Evolutionary conservation across 345 rosid genomes (phyloP).

Genomic region (Geranium rotundifolium): DNA sequence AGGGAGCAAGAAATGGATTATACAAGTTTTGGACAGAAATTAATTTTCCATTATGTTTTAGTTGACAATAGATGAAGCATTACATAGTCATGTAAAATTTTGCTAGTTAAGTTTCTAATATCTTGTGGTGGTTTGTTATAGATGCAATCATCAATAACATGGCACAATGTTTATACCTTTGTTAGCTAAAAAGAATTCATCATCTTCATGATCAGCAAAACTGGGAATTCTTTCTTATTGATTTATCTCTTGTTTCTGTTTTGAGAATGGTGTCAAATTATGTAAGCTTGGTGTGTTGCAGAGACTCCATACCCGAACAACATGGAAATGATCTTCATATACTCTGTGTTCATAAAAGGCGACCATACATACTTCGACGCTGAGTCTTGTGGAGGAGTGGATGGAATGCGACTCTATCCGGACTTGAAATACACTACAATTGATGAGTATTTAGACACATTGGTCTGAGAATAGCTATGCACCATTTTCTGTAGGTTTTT

Average conservation of each 20-base stretch:
- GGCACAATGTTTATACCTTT: too few species aligned
- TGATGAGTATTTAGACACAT: slow-evolving; percentile 28
- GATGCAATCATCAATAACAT: too few species aligned
- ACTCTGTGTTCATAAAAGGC: slow-evolving; percentile 43
- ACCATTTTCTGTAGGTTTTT: neutral
- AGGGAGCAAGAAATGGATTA: too few species aligned
- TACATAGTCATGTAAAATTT: too few species aligned
- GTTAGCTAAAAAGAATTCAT: too few species aligned
- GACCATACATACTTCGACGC: slow-evolving; percentile 46
- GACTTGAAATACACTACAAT: slow-evolving; percentile 36
- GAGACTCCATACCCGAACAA: slow-evolving; percentile 43
- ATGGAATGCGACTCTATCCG: slow-evolving; percentile 41
- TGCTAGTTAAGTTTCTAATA: too few species aligned
- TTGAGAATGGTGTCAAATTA: neutral
- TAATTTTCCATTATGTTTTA: neutral
- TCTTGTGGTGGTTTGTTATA: too few species aligned
- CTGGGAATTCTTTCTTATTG: too few species aligned
- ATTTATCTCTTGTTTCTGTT: too few species aligned
- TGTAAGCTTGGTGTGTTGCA: slow-evolving; percentile 22
- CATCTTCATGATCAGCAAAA: too few species aligned
- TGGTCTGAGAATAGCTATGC: slow-evolving; percentile 6
- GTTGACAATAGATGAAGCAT: too few species aligned
- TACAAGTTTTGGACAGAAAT: too few species aligned
- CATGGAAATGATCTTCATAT: slow-evolving; percentile 37
- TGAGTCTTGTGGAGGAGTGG: slow-evolving; percentile 26